These are phyloP conservation scores for Neurospora intermedia DNA, from an alignment of 495 filamentous ascomycete species.

Conservation along the genomic window DNA sequence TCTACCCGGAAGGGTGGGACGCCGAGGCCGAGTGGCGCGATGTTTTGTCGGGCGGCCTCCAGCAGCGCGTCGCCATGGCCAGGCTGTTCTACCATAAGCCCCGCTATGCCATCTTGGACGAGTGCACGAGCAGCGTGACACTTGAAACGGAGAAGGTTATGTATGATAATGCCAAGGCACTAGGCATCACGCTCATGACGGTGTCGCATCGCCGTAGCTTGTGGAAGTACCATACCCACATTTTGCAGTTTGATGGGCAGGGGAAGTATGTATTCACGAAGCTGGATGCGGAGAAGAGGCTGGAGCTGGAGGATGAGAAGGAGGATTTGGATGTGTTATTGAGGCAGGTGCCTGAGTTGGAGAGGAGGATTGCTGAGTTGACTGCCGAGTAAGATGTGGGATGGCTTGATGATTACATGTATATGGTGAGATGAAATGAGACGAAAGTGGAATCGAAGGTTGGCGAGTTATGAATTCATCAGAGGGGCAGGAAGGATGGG, in stretches of 20 bases:
- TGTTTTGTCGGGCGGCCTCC: conserved; percentile 76
- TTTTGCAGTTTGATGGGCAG: conserved; percentile 93
- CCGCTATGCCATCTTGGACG: conserved; percentile 87
- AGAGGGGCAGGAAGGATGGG: not conserved
- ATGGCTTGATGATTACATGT: not conserved
- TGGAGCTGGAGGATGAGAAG: conserved; percentile 90
- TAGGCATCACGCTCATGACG: conserved; percentile 93
- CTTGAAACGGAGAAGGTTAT: conserved; percentile 88
- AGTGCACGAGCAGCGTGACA: conserved; percentile 90
- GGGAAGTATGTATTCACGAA: conserved; percentile 83
- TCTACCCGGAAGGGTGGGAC: conserved; percentile 74
- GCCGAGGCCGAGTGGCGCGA: conserved; percentile 95
- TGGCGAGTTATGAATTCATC: too few species aligned
- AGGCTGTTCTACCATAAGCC: conserved; percentile 91
- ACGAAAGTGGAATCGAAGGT: not conserved
- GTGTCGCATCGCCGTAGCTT: conserved; percentile 83
- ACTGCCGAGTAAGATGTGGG: conserved; percentile 23
- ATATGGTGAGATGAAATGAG: not conserved
- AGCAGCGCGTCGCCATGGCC: conserved; percentile 98
- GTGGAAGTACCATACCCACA: conserved; percentile 91
- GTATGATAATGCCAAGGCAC: conserved; percentile 88
- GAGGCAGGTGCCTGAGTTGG: conserved; percentile 73
- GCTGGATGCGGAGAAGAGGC: conserved; percentile 76
- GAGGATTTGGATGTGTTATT: conserved; percentile 84
- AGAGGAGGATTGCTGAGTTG: conserved; percentile 75